These are phyloP conservation scores for Tolypocladium paradoxum DNA, from an alignment of 2,329 filamentous ascomycete genomes.

Conservation along the genomic window DNA sequence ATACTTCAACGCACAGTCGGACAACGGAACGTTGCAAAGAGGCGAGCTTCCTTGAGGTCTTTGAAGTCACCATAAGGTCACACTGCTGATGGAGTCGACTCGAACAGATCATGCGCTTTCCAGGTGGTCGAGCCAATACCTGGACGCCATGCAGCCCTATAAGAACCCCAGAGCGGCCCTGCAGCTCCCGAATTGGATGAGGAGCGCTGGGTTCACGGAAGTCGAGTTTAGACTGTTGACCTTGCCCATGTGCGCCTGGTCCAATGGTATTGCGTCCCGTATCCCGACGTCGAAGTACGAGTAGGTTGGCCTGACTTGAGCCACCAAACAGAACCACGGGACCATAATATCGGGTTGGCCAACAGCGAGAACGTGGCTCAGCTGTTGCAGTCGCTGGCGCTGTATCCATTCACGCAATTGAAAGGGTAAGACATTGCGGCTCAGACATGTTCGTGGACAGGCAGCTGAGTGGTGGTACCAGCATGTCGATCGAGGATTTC, in stretches of 20 bases:
- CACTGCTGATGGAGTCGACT: constrained; percentile 2
- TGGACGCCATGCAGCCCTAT: constrained; percentile 47
- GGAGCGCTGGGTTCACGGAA: constrained; percentile 54
- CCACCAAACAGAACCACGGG: constrained; percentile 30
- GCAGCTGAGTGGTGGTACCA: constrained; percentile 14
- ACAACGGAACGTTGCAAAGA: constrained; percentile 66
- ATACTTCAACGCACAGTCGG: constrained; percentile 75
- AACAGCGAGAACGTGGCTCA: constrained; percentile 45
- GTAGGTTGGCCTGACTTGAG: background rate
- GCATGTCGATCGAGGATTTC: constrained; percentile 48
- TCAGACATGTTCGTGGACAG: background rate
- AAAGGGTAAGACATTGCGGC: constrained; percentile 28
- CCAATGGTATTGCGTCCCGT: constrained; percentile 37
- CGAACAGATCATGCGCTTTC: constrained; percentile 50
- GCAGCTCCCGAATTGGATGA: constrained; percentile 47
- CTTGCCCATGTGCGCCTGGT: constrained; percentile 61
- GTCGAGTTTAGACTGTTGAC: constrained; percentile 55
- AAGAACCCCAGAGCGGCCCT: constrained; percentile 59
- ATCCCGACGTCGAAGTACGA: background rate
- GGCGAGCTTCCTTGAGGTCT: constrained; percentile 24
- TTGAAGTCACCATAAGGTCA: background rate
- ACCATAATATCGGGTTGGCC: constrained; percentile 39
- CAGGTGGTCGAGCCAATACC: constrained; percentile 56
- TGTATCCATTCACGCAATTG: constrained; percentile 45
- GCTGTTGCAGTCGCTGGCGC: constrained; percentile 41